Evolutionary conservation across 2,329 filamentous ascomycete species (phyloP), one percentile per base, ranked within the genome.

Genomic region (Boeremia lycopersici): DNA sequence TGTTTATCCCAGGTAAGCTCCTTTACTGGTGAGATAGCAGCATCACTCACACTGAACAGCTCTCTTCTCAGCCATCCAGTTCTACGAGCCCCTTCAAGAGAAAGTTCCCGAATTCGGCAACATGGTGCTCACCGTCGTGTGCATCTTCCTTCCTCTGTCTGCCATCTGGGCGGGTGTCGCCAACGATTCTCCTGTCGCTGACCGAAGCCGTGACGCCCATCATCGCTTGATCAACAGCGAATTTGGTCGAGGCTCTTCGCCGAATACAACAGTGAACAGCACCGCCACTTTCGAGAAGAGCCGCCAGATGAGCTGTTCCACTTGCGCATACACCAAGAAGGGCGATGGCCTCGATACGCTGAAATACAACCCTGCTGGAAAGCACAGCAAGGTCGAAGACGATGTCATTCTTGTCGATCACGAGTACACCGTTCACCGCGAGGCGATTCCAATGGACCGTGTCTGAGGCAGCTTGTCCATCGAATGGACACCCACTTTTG

Each of bases 121-220:
- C 43, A 76, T 84, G 55, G 77, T 84, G 48, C 73, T 86, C 8
- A 86, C 85, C 13, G 72, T 85, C 17, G 82, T 87, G 31, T 82
- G 82, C 53, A 79, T 89, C 56, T 85, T 85, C 58, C 81, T 89
- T 13, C 87, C 87, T 1, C 78, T 89, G 10, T 87, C 86, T 12
- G 83, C 85, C 15, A 80, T 89, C 60, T 89, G 87, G 87, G 87
- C 87, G 39, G 67, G 71, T 29, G 65, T 74, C 25, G 57, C 64
- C 40, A 68, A 65, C 48, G 67, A 73, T 12, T 52, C 60, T 6
- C 42, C 47, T 15, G 36, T 69, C 38, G 63, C 57, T 17, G 40
- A 56, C 13, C 54, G 61, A 46, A 63, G 65, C 23, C 60, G 61
- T 8, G 60, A 71, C 50, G 56, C 63, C 6, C 71, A 72, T 48